phyloP scores from a whole-genome alignment of 306 rosid genomes.

The Dalbergia cochinchinensis region DNA sequence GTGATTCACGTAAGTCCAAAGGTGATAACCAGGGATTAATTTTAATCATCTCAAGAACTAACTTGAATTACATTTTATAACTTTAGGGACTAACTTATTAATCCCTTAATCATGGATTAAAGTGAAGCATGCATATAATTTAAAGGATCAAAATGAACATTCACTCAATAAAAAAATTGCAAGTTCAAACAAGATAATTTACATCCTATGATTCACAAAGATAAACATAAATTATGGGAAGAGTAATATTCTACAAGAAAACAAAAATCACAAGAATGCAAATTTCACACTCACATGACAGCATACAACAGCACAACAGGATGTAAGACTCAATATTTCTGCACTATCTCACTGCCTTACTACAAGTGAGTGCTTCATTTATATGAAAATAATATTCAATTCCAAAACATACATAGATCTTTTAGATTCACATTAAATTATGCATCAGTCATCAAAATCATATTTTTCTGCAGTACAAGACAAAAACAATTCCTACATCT shows the following conservation, averaged over 20 bases:
- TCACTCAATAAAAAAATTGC: not conserved
- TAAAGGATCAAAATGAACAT: no score
- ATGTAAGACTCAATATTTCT: conserved; percentile 11
- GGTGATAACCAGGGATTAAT: no score
- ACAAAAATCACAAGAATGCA: not conserved
- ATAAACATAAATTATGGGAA: not conserved
- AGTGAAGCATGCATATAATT: no score
- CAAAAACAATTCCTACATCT: not conserved
- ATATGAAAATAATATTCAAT: conserved; percentile 4
- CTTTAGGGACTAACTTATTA: no score
- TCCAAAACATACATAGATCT: not conserved
- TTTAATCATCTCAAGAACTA: no score
- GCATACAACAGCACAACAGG: conserved; percentile 7
- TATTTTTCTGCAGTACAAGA: conserved; percentile 1
- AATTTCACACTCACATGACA: not conserved
- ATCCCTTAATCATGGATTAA: no score
- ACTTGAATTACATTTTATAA: no score
- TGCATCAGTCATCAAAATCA: not conserved
- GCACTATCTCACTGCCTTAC: conserved; percentile 4
- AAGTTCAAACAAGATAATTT: not conserved
- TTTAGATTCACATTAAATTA: conserved; percentile 8
- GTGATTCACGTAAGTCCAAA: no score
- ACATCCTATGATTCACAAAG: not conserved
- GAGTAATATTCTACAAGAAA: not conserved
- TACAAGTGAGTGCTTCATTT: not conserved